A percentile compares a stretch with the other conserved stretches of the same genome.
Evolutionary conservation across 805 yeast genomes (phyloP).

Genomic region (Helenozyma rhizophorensis): DNA sequence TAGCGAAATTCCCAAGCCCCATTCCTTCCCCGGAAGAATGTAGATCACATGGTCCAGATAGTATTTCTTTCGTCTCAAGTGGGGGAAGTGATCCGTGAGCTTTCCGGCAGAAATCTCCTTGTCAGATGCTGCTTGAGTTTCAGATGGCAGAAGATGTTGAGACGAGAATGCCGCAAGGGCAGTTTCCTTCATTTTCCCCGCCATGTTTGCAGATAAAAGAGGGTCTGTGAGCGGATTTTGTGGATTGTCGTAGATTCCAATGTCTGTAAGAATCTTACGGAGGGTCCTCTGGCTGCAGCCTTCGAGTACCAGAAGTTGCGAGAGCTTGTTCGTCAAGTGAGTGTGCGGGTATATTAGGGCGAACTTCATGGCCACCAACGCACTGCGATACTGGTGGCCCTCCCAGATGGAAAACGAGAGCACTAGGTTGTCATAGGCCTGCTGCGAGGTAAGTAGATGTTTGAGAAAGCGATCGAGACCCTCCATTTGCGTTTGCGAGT

Average conservation of each 20-base stretch:
- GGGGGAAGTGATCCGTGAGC: constrained; percentile 25
- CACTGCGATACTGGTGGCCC: constrained; percentile 19
- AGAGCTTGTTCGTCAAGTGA: constrained; percentile 7
- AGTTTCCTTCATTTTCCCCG: constrained; percentile 16
- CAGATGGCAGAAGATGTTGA: constrained; percentile 13
- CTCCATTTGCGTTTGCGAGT: constrained; percentile 5
- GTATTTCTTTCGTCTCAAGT: constrained; percentile 22
- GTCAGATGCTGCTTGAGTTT: constrained; percentile 2
- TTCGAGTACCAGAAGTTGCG: constrained; percentile 6
- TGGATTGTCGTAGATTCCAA: constrained; percentile 20
- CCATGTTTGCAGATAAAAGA: constrained; percentile 22
- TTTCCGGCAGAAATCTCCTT: constrained; percentile 1
- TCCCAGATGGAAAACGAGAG: constrained; percentile 29
- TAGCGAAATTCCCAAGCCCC: constrained; percentile 29
- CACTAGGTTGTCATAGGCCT: constrained; percentile 21
- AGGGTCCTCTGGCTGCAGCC: constrained; percentile 15
- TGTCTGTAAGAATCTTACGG: constrained; percentile 6
- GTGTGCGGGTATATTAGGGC: constrained; percentile 32
- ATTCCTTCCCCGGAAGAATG: constrained; percentile 21
- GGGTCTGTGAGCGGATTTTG: constrained; percentile 23
- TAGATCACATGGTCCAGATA: constrained; percentile 30
- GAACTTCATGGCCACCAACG: constrained; percentile 27
- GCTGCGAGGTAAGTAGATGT: not conserved
- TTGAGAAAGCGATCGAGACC: constrained; percentile 3
- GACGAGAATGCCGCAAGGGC: constrained; percentile 18